These are phyloP conservation scores for Leccinum longicurvipes DNA, from an alignment of 768 basidiomycete species.

Conservation along the genomic window DNA sequence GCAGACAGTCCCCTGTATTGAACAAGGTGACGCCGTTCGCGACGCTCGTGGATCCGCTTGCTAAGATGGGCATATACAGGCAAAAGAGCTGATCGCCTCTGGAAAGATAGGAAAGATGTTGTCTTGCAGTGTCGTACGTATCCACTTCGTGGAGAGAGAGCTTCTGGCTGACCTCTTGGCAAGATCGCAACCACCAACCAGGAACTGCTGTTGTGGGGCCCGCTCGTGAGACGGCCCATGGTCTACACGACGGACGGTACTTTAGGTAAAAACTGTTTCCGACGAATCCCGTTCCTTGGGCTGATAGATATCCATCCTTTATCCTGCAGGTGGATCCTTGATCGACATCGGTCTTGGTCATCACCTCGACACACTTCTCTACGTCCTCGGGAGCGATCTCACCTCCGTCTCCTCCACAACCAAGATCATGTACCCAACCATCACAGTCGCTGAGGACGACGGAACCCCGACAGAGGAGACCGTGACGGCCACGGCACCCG, in stretches of 20 bases:
- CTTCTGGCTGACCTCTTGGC: background rate
- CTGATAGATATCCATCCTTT: background rate
- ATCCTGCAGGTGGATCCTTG: background rate
- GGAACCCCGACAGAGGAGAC: conserved; percentile 7
- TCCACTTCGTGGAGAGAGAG: background rate
- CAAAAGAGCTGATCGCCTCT: conserved; percentile 5
- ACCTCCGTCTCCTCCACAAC: conserved; percentile 4
- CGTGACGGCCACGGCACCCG: background rate
- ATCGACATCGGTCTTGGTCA: conserved; percentile 3
- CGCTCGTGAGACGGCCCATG: background rate
- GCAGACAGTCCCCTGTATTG: conserved; percentile 11
- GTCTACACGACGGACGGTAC: background rate
- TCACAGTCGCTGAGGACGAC: conserved; percentile 1
- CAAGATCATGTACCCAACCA: conserved; percentile 1
- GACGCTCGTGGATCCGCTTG: too few species aligned
- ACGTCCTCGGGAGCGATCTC: conserved; percentile 5
- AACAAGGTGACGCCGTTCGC: background rate
- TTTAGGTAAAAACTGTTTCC: background rate
- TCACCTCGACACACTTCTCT: conserved; percentile 4
- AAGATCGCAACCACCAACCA: conserved; percentile 3
- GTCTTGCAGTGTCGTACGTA: conserved; percentile 9
- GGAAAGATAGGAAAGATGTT: conserved; percentile 9
- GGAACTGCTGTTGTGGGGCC: background rate
- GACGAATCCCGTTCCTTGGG: background rate
- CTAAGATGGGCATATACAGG: background rate